Conservation (phyloP, 1,284 basidiomycete species). For the Lentinula novae-zelandiae region DNA sequence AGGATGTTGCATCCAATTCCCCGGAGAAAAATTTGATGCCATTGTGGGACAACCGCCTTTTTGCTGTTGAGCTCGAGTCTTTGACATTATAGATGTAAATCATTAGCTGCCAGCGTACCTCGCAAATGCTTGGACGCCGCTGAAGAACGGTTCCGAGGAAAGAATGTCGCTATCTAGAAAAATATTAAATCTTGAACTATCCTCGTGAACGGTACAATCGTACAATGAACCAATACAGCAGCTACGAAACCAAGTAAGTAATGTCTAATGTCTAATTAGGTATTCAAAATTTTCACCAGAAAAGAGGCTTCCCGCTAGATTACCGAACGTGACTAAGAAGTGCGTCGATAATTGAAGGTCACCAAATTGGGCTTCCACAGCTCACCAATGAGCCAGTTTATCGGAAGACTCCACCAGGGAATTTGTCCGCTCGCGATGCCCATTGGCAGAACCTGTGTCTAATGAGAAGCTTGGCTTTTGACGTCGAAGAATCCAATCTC, state of each 20-base stretch:
- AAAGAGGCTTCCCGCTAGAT: slow-evolving; percentile 68
- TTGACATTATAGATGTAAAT: not conserved
- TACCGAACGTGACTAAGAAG: slow-evolving; percentile 61
- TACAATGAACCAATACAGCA: slow-evolving; percentile 63
- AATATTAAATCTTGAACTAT: not conserved
- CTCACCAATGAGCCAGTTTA: slow-evolving; percentile 68
- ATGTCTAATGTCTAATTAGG: not conserved
- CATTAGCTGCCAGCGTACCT: slow-evolving; percentile 38
- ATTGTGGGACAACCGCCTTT: slow-evolving; percentile 61
- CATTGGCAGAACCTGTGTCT: slow-evolving; percentile 60
- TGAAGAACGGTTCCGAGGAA: slow-evolving; percentile 52
- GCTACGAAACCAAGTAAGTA: not conserved
- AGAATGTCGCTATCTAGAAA: slow-evolving; percentile 53
- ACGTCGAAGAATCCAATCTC: slow-evolving; percentile 11
- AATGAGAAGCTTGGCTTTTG: not conserved
- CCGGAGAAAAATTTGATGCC: slow-evolving; percentile 75
- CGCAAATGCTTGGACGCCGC: slow-evolving; percentile 51
- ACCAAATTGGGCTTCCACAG: not conserved
- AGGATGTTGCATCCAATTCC: slow-evolving; percentile 80
- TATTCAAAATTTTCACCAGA: slow-evolving; percentile 37
- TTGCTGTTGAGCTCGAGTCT: slow-evolving; percentile 33
- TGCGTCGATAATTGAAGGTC: too few species aligned
- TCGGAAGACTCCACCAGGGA: slow-evolving; percentile 64
- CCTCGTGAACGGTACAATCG: slow-evolving; percentile 18
- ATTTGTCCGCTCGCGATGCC: slow-evolving; percentile 56